Conservation (phyloP, 2,329 filamentous ascomycete genomes). For the Lasiodiplodia sp. region DNA sequence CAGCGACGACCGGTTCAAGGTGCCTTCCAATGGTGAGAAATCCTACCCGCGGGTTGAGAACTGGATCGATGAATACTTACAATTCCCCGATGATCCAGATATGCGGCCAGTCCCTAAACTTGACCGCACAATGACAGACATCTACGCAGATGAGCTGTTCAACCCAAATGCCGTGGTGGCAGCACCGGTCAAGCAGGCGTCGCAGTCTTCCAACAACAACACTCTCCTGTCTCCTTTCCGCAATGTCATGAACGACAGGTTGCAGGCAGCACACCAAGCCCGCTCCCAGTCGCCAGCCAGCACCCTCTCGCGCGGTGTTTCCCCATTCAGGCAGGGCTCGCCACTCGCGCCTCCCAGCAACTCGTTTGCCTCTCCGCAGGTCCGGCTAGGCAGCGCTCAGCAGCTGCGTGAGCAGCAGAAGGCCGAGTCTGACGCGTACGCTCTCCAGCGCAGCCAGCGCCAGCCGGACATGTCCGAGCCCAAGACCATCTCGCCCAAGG, state of each 20-base stretch:
- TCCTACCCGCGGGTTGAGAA: slow-evolving; percentile 42
- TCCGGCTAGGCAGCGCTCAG: slow-evolving; percentile 56
- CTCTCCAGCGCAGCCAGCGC: slow-evolving; percentile 49
- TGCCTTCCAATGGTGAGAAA: slow-evolving; percentile 63
- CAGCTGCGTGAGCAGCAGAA: slow-evolving; percentile 68
- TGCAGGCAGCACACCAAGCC: slow-evolving; percentile 80
- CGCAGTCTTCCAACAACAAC: slow-evolving; percentile 51
- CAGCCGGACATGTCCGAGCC: slow-evolving; percentile 55
- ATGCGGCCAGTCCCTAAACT: slow-evolving; percentile 71
- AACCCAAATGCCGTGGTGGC: slow-evolving; percentile 72
- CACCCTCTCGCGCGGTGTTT: slow-evolving; percentile 69
- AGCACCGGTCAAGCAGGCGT: slow-evolving; percentile 49
- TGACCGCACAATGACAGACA: slow-evolving; percentile 84
- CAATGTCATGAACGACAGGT: slow-evolving; percentile 73
- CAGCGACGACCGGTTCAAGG: slow-evolving; percentile 57
- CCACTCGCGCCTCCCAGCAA: slow-evolving; percentile 54
- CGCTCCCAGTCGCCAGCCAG: slow-evolving; percentile 64
- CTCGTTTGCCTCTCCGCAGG: slow-evolving; percentile 49
- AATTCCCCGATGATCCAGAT: slow-evolving; percentile 63
- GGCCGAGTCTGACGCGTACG: slow-evolving; percentile 64
- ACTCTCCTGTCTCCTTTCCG: slow-evolving; percentile 60
- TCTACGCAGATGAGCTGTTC: slow-evolving; percentile 85
- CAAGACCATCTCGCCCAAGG: slow-evolving; percentile 93
- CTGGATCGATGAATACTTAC: slow-evolving; percentile 74
- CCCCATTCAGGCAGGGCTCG: slow-evolving; percentile 78